Evolutionary conservation across 2,329 filamentous ascomycete genomes (phyloP), one percentile per base, ranked within the genome.

Genomic region (Colletotrichum incanum): DNA sequence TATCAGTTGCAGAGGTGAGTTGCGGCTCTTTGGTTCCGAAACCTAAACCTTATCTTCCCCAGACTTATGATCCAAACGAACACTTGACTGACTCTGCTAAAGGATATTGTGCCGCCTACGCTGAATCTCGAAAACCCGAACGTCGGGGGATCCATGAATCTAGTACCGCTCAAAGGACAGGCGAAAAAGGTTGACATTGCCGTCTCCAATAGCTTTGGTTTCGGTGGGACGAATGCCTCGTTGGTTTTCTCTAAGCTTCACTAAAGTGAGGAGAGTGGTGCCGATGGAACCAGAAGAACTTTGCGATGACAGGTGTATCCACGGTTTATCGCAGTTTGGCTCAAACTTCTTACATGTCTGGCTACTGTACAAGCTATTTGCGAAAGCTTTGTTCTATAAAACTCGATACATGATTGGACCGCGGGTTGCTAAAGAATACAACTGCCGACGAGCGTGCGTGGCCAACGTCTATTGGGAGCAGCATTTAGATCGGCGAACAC

Each of bases 201-300:
- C 6, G 77, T 99, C 70, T 96, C 94, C 4, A 99, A 99, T 79
- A 98, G 96, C 80, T 99, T 99, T 83, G 96, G 96, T 0, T 99
- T 99, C 84, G 96, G 96, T 14, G 96, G 96, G 20, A 98, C 96
- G 1, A 99, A 99, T 84, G 95, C 96, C 52, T 95, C 91, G 65
- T 84, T 99, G 47, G 95, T 95, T 64, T 96, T 98, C 77, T 88
- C 88, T 9, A 75, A 74, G 20, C 58, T 63, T 26, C 61, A 26
- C 16, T 74, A 61, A 47, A 55, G n/a, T 5, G 8, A 31, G 28
- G 20, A 50, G n/a, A 45, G 55, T 31, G 34, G 28, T 62, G 41
- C 49, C 63, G 47, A 43, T 37, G 31, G 6, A 8, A 34, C 28
- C 23, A 12, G 52, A 67, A 66, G 16, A 67, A 59, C 37, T 18